phyloP scores from a whole-genome alignment of 1,284 basidiomycete species.

The Trichosporon inkin region DNA sequence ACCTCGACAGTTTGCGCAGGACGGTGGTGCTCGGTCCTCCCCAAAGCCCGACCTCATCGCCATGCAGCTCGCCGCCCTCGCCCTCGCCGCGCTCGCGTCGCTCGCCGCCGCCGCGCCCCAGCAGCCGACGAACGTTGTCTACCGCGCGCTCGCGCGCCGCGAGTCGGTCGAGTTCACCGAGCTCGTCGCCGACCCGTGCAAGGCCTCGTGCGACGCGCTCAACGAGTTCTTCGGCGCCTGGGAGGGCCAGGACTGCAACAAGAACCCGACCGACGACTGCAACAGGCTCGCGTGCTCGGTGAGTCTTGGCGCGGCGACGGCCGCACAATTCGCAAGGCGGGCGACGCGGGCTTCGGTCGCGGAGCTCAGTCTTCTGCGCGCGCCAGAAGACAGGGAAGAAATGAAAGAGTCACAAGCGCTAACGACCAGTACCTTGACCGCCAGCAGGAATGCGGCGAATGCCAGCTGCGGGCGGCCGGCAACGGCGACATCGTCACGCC shows the following conservation, averaged over 20 bases:
- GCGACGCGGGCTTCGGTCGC: too few species aligned
- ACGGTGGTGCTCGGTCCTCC: too few species aligned
- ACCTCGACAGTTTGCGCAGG: too few species aligned
- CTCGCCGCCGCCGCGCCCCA: too few species aligned
- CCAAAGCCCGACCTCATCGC: too few species aligned
- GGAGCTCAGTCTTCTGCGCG: too few species aligned
- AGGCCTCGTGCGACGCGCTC: neutral
- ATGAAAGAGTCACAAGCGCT: neutral
- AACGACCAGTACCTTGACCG: neutral
- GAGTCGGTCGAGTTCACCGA: neutral
- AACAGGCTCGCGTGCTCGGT: neutral
- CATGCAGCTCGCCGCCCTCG: too few species aligned
- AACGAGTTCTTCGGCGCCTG: neutral
- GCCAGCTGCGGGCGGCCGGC: neutral
- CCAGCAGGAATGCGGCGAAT: neutral
- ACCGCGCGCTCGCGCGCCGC: neutral
- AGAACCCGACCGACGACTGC: constrained; percentile 1
- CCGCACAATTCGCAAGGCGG: too few species aligned
- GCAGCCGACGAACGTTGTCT: neutral
- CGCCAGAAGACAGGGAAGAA: too few species aligned
- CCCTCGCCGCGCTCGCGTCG: too few species aligned
- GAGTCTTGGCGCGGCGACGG: too few species aligned
- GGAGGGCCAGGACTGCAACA: constrained; percentile 1
- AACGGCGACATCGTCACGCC: neutral
- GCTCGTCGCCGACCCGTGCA: neutral